These are phyloP conservation scores for Gracilariopsis chorda DNA, from an alignment of 23 red algal genomes.

Conservation along the genomic window DNA sequence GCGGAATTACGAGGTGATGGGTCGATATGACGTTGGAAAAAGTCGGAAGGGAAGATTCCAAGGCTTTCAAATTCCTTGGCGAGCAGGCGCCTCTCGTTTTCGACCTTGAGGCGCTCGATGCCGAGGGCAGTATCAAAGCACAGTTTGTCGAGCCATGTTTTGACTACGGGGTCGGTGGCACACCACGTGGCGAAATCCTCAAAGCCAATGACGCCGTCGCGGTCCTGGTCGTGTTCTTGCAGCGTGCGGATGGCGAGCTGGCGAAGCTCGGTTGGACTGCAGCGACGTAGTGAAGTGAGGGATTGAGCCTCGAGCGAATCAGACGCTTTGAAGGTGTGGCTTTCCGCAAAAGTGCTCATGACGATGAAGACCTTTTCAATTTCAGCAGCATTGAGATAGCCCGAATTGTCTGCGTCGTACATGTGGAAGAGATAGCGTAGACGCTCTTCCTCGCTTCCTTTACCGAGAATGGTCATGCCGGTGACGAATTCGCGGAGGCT, in stretches of 20 bases:
- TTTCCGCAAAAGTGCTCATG: constrained; percentile 60
- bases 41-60: constrained; percentile 34
- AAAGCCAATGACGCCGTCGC: constrained; percentile 65
- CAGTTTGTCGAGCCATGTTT: constrained; percentile 78
- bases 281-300: neutral
- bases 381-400: constrained; percentile 58
- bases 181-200: constrained; percentile 76
- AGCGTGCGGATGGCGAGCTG: constrained; percentile 32
- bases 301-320: constrained; percentile 39
- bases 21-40: constrained; percentile 24
- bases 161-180: constrained; percentile 40
- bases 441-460: constrained; percentile 63
- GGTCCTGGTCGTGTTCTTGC: constrained; percentile 39
- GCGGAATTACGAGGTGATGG: neutral
- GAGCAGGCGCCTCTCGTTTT: constrained; percentile 69
- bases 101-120: constrained; percentile 35
- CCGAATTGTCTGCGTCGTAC: constrained; percentile 71
- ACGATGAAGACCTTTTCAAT: constrained; percentile 64
- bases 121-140: constrained; percentile 45
- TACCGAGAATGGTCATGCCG: constrained; percentile 65
- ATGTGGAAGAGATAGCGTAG: constrained; percentile 81
- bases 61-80: constrained; percentile 65
- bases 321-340: constrained; percentile 45
- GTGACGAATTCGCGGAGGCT: constrained; percentile 79
- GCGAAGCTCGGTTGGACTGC: neutral